Conservation (phyloP, 2,329 filamentous ascomycete genomes). For the Exutisphaerella laricina region DNA sequence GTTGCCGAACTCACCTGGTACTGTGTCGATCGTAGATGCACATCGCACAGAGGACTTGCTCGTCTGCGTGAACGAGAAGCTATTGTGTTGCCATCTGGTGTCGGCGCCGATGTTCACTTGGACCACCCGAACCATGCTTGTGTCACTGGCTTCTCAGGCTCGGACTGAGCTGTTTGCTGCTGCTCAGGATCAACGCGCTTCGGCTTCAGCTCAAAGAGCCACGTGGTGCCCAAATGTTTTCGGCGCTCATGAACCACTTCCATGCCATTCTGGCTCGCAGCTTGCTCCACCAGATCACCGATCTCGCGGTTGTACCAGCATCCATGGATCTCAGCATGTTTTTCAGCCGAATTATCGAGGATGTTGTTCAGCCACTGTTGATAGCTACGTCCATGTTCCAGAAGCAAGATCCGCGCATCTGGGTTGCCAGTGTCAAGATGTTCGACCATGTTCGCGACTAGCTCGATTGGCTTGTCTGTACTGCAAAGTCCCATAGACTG, state of each 20-base stretch:
- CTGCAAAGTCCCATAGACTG: constrained; percentile 51
- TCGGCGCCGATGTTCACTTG: too few species aligned
- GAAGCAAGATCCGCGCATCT: constrained; percentile 42
- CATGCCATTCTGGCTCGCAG: constrained; percentile 42
- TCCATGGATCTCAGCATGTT: constrained; percentile 45
- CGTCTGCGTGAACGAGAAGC: too few species aligned
- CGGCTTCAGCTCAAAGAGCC: constrained; percentile 45
- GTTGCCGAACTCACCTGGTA: too few species aligned
- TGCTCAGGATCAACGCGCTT: neutral
- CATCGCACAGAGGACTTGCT: too few species aligned
- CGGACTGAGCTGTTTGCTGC: neutral
- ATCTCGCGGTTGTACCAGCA: constrained; percentile 52
- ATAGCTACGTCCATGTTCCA: constrained; percentile 48
- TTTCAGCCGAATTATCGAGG: constrained; percentile 42
- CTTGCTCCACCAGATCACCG: constrained; percentile 44
- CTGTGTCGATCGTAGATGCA: too few species aligned
- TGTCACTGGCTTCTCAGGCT: neutral
- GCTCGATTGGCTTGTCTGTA: constrained; percentile 40
- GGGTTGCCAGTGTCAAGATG: constrained; percentile 38
- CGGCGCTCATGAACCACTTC: constrained; percentile 43
- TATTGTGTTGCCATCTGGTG: too few species aligned
- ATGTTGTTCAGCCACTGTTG: constrained; percentile 45
- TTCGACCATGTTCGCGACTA: constrained; percentile 41
- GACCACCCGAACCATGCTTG: constrained; percentile 13
- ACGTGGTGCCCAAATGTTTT: constrained; percentile 46